Percentiles rank a stretch among this genome's conserved stretches.
phyloP scores from a whole-genome alignment of 495 filamentous ascomycete species.

The Baudoinia panamericana region DNA sequence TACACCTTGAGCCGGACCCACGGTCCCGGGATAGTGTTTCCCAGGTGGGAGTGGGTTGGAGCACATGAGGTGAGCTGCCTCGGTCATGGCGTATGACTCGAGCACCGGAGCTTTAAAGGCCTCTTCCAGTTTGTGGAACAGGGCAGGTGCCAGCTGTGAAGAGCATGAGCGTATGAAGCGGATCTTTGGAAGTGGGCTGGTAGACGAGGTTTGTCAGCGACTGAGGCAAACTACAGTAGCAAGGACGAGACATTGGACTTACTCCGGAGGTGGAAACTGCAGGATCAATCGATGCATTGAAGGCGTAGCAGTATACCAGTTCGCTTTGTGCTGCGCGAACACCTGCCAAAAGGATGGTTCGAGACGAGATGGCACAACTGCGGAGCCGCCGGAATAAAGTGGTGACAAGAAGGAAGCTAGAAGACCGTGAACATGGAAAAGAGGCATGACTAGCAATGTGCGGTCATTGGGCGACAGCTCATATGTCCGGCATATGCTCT shows the following conservation, averaged over 20 bases:
- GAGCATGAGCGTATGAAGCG: conserved; percentile 82
- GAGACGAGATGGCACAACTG: conserved; percentile 71
- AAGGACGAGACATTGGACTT: no score
- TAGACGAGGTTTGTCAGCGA: conserved; percentile 41
- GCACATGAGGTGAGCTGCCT: conserved; percentile 81
- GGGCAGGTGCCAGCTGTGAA: conserved; percentile 62
- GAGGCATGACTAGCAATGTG: conserved; percentile 79
- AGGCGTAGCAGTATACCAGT: conserved; percentile 80
- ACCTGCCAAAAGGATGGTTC: conserved; percentile 68
- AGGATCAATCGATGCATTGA: conserved; percentile 85
- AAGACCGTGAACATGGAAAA: conserved; percentile 81
- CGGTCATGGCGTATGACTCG: conserved; percentile 87
- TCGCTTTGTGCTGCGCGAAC: conserved; percentile 55
- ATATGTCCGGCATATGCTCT: no score
- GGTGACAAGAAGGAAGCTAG: conserved; percentile 67
- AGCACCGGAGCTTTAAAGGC: conserved; percentile 64
- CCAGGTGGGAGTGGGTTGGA: conserved; percentile 61
- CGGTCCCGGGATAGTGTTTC: conserved; percentile 62
- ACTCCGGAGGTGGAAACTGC: no score
- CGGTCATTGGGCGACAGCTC: conserved; percentile 67
- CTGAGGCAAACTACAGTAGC: no score
- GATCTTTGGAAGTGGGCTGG: conserved; percentile 53
- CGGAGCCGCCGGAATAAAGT: conserved; percentile 55
- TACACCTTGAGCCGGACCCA: conserved; percentile 68
- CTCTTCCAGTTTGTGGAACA: conserved; percentile 59